Percentiles rank a stretch among this genome's conserved stretches.
Conservation (phyloP, 2,329 filamentous ascomycete species). For the Amesomyces nigricolor region DNA sequence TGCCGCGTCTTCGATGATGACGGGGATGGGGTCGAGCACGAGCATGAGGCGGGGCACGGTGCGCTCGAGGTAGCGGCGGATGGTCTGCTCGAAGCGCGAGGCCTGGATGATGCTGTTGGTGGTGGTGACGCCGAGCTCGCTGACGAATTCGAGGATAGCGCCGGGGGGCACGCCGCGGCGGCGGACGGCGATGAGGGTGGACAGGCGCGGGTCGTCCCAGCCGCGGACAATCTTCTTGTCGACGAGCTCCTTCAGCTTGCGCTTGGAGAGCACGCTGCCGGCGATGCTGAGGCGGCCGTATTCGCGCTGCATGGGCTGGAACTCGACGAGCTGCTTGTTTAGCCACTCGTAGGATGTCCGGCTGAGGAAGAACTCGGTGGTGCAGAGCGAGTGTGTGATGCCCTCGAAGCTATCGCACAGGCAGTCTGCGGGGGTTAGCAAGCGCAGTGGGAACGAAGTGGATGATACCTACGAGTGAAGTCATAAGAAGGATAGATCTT, state of each 20-base stretch:
- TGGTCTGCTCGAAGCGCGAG: slow-evolving; percentile 74
- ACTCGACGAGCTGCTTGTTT: slow-evolving; percentile 73
- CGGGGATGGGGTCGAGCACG: slow-evolving; percentile 76
- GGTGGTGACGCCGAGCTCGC: slow-evolving; percentile 86
- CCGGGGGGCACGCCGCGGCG: slow-evolving; percentile 82
- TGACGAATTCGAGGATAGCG: slow-evolving; percentile 83
- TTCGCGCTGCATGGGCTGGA: slow-evolving; percentile 81
- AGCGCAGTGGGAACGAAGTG: not conserved
- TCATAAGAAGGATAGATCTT: slow-evolving; percentile 86
- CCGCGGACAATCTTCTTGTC: slow-evolving; percentile 70
- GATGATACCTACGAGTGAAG: slow-evolving; percentile 26
- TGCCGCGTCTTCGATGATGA: slow-evolving; percentile 73
- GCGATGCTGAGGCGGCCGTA: slow-evolving; percentile 70
- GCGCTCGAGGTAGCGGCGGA: slow-evolving; percentile 80
- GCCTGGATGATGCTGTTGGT: slow-evolving; percentile 73
- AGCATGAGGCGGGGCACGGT: slow-evolving; percentile 87
- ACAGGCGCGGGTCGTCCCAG: slow-evolving; percentile 89
- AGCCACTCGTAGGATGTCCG: slow-evolving; percentile 88
- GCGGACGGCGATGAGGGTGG: slow-evolving; percentile 77
- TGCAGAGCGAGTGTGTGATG: slow-evolving; percentile 89
- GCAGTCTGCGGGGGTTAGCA: slow-evolving; percentile 53
- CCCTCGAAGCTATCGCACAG: slow-evolving; percentile 87
- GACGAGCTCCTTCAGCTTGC: slow-evolving; percentile 75
- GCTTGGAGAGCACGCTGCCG: slow-evolving; percentile 82
- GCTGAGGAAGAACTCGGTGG: slow-evolving; percentile 82